Evolutionary conservation across 2,329 filamentous ascomycete genomes (phyloP).

Genomic region (Aspergillus floridensis): DNA sequence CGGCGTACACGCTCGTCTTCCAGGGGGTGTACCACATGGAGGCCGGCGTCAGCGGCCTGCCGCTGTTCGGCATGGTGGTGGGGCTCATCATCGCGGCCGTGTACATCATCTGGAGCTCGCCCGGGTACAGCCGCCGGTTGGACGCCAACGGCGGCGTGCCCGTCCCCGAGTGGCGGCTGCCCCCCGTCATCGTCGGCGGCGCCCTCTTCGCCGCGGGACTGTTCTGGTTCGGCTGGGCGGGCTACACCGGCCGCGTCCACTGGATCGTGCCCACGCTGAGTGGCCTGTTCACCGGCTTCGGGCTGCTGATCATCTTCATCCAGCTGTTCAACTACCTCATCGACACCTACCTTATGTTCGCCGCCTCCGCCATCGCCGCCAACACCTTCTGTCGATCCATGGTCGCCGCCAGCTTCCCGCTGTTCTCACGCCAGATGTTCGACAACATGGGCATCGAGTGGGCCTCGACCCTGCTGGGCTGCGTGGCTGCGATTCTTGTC

Average conservation of each 20-base stretch:
- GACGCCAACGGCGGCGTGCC: slow-evolving; percentile 61
- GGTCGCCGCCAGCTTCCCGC: slow-evolving; percentile 52
- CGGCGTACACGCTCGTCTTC: slow-evolving; percentile 38
- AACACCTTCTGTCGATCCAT: slow-evolving; percentile 51
- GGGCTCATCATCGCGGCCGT: slow-evolving; percentile 68
- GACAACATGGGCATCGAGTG: slow-evolving; percentile 38
- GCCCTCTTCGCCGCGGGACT: slow-evolving; percentile 58
- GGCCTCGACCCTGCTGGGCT: slow-evolving; percentile 39
- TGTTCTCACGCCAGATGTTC: slow-evolving; percentile 58
- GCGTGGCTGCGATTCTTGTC: slow-evolving; percentile 34
- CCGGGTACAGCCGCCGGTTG: slow-evolving; percentile 67
- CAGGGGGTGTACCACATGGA: slow-evolving; percentile 64
- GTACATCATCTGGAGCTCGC: slow-evolving; percentile 63
- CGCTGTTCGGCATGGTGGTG: slow-evolving; percentile 79
- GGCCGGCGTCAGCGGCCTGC: slow-evolving; percentile 68
- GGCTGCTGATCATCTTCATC: slow-evolving; percentile 58
- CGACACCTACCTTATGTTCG: slow-evolving; percentile 56
- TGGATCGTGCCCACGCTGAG: slow-evolving; percentile 45
- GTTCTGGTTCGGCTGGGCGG: slow-evolving; percentile 77
- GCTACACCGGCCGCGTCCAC: slow-evolving; percentile 45
- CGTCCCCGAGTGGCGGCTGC: slow-evolving; percentile 58
- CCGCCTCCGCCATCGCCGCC: slow-evolving; percentile 54
- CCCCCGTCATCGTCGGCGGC: slow-evolving; percentile 54
- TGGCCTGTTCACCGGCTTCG: slow-evolving; percentile 57
- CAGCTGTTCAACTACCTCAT: slow-evolving; percentile 59